Percentiles rank a stretch among this genome's conserved stretches.
These are phyloP conservation scores for Xylaria arbuscula DNA, from an alignment of 2,329 filamentous ascomycete species.

Conservation along the genomic window DNA sequence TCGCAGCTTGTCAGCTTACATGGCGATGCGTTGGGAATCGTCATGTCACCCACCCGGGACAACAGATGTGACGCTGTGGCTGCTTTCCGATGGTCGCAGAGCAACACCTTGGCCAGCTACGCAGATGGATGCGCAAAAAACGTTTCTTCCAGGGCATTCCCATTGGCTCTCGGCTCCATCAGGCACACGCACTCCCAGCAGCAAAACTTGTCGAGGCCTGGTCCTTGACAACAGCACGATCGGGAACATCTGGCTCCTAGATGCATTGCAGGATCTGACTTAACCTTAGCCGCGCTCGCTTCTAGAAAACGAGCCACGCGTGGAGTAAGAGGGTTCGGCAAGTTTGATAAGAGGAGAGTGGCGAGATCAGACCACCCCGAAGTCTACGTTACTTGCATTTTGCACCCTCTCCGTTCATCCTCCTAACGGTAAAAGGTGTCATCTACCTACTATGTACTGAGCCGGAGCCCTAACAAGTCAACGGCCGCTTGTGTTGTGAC, in stretches of 20 bases:
- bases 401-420: constrained; percentile 5
- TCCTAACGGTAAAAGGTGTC: not conserved
- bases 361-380: constrained; percentile 21
- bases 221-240: constrained; percentile 41
- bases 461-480: constrained; percentile 16
- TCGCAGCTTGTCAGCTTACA: constrained; percentile 36
- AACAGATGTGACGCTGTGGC: constrained; percentile 42
- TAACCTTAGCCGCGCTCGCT: constrained; percentile 39
- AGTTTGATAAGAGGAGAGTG: constrained; percentile 22
- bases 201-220: constrained; percentile 35
- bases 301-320: constrained; percentile 38
- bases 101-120: constrained; percentile 27
- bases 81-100: constrained; percentile 38
- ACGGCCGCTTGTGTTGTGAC: constrained; percentile 32
- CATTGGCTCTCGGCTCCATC: constrained; percentile 29
- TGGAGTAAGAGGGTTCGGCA: constrained; percentile 36
- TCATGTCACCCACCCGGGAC: constrained; percentile 37
- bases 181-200: constrained; percentile 21
- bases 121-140: constrained; percentile 18
- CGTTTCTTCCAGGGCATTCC: constrained; percentile 14
- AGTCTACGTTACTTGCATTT: not conserved
- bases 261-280: constrained; percentile 45
- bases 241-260: constrained; percentile 39
- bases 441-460: constrained; percentile 20
- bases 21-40: constrained; percentile 39